These are phyloP conservation scores for Colletotrichum godetiae DNA, from an alignment of 2,329 filamentous ascomycete genomes.

Conservation along the genomic window DNA sequence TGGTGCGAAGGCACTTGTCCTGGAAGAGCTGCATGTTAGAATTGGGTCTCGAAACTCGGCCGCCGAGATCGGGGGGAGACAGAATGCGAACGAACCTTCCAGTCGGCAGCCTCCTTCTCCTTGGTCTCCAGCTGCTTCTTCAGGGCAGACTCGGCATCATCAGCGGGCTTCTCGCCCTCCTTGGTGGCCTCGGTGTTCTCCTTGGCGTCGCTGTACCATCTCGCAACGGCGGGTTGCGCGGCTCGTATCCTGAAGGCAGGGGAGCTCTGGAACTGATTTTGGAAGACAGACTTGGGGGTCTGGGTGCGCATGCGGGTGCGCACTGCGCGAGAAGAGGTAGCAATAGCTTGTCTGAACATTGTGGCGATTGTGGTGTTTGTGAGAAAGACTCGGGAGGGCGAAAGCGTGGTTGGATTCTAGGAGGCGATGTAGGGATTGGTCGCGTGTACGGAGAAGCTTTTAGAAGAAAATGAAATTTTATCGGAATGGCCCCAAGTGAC, in stretches of 20 bases:
- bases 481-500: slow-evolving; percentile 34
- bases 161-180: slow-evolving; percentile 39
- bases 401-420: slow-evolving; percentile 4
- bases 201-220: slow-evolving; percentile 64
- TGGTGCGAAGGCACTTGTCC: slow-evolving; percentile 94
- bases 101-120: slow-evolving; percentile 70
- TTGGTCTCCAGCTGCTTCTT: slow-evolving; percentile 66
- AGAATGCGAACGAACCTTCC: slow-evolving; percentile 77
- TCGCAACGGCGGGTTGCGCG: slow-evolving; percentile 47
- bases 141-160: slow-evolving; percentile 54
- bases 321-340: slow-evolving; percentile 56
- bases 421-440: slow-evolving; percentile 21
- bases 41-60: background rate
- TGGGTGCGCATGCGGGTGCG: slow-evolving; percentile 52
- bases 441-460: slow-evolving; percentile 30
- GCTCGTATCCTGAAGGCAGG: slow-evolving; percentile 51
- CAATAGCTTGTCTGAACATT: slow-evolving; percentile 61
- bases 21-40: slow-evolving; percentile 49
- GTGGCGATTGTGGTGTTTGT: slow-evolving; percentile 28
- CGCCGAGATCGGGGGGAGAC: slow-evolving; percentile 23
- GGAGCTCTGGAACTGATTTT: slow-evolving; percentile 51
- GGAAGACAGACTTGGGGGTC: slow-evolving; percentile 48
- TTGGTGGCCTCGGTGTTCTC: slow-evolving; percentile 42
- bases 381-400: background rate
- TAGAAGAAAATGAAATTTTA: slow-evolving; percentile 36